Base-by-base conservation (phyloP, 2,329 filamentous ascomycete genomes). In the Chaetomium olivaceum region DNA sequence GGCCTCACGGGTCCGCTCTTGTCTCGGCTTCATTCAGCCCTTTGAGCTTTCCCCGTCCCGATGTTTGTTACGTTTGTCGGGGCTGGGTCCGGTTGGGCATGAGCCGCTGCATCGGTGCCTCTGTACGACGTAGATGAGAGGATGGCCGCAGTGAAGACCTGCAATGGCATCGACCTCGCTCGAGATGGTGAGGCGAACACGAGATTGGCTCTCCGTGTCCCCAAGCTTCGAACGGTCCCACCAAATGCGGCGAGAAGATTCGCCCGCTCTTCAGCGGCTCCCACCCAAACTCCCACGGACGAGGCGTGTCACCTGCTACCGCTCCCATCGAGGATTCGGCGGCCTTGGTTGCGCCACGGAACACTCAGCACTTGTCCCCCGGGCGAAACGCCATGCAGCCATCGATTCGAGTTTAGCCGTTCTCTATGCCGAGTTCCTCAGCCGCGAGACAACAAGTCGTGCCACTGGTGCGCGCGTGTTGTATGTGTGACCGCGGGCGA, bases 391-490 rank as follows among this genome's bases (percentile, higher is more conserved):
- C 58, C 64, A 58, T 64, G 62, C 64, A 61, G 58, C 36, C 27
- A 58, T 65, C 57, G 62, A 63, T 67, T 61, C 57, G 57, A 60
- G 60, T 65, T 69, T 67, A 67, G 55, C 60, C 62, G 67, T 36
- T 55, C 21, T 23, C 11, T 29, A 46, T 33, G 46, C 39, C 48
- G 59, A 54, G 46, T 51, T 19, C 23, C 62, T 67, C 62, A 65
- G 58, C 62, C 62, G 62, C 65, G 50, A 57, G 29, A 56, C 29
- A 50, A 39, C 14, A 50, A 25, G 43, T 56, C 16, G 39, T 43
- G 51, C 55, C 52, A 23, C 52, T 36, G 16, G 39, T 43, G 39
- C 39, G n/a, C 43, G 19, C 19, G 54, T 39, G 29, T 5, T 39
- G 29, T 5, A 14, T 58, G 60, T 62, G 55, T n/a, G 33, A 66